Conservation (phyloP, 371 early-diverging fungal species). For the Rhizopus sp. region DNA sequence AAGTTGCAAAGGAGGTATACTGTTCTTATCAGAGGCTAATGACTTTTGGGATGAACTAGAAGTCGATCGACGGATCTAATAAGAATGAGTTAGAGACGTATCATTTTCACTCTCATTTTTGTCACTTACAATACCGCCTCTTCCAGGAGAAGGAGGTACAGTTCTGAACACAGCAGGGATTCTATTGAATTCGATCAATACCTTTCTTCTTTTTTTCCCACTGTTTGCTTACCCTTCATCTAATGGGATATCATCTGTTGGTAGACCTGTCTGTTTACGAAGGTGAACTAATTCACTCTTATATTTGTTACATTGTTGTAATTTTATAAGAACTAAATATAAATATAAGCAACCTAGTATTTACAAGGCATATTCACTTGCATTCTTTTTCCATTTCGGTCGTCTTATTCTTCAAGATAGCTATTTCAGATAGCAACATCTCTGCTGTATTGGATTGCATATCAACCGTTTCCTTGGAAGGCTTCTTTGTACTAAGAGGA, state of each 20-base stretch:
- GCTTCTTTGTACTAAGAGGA: slow-evolving; percentile 45
- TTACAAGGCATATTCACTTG: slow-evolving; percentile 22
- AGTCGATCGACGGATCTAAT: slow-evolving; percentile 43
- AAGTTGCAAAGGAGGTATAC: slow-evolving; percentile 48
- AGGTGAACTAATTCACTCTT: slow-evolving; percentile 71
- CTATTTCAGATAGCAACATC: slow-evolving; percentile 70
- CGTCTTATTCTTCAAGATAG: slow-evolving; percentile 58
- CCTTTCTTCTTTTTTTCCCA: not conserved
- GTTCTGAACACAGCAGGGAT: slow-evolving; percentile 51
- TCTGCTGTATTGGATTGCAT: slow-evolving; percentile 58
- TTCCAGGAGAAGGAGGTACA: slow-evolving; percentile 49
- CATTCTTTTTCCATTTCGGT: slow-evolving; percentile 78
- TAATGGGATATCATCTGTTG: slow-evolving; percentile 56
- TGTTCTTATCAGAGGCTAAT: slow-evolving; percentile 42
- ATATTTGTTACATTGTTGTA: slow-evolving; percentile 69
- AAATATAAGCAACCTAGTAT: not conserved
- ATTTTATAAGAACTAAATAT: slow-evolving; percentile 57
- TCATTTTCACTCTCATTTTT: not conserved
- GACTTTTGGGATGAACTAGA: slow-evolving; percentile 55
- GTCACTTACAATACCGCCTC: slow-evolving; percentile 41
- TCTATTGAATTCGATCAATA: slow-evolving; percentile 6
- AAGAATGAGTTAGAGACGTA: not conserved
- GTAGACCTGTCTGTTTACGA: slow-evolving; percentile 62
- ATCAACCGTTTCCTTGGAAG: slow-evolving; percentile 29
- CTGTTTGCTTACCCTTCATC: slow-evolving; percentile 52